These are phyloP conservation scores for Stagonosporopsis rhizophila DNA, from an alignment of 2,329 filamentous ascomycete species.

Conservation along the genomic window DNA sequence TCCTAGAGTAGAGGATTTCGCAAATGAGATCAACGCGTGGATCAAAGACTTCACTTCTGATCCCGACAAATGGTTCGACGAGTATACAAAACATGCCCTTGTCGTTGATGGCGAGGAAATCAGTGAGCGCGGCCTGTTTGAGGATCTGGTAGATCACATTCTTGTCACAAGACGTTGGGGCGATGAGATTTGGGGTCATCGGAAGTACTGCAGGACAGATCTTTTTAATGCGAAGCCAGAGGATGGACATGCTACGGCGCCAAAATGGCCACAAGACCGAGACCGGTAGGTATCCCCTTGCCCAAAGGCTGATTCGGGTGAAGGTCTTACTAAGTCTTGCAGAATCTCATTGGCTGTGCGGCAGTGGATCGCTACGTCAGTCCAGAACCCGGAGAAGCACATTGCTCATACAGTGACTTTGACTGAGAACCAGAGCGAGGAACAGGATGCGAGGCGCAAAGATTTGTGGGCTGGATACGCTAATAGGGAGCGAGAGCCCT, in stretches of 20 bases:
- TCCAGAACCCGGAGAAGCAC: not conserved
- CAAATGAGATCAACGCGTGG: not conserved
- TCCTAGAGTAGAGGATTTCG: not conserved
- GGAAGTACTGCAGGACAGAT: not conserved
- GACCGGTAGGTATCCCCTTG: not conserved
- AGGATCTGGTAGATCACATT: not conserved
- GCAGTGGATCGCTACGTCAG: slow-evolving; percentile 1
- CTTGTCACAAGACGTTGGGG: not conserved
- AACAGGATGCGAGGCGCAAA: not conserved
- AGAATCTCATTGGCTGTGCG: not conserved
- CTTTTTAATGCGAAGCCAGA: not conserved
- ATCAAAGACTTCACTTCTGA: not conserved
- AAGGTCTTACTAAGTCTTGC: not conserved
- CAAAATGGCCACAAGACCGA: slow-evolving; percentile 3
- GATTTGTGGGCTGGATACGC: not conserved
- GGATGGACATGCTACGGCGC: not conserved
- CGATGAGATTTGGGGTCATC: not conserved
- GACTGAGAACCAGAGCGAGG: not conserved
- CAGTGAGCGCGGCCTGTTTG: not conserved
- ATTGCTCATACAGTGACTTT: not conserved
- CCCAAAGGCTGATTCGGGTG: not conserved
- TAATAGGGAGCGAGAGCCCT: not conserved
- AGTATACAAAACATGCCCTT: not conserved
- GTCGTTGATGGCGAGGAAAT: not conserved
- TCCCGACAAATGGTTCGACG: not conserved